Conservation (phyloP, 805 yeast species). For the Saturnispora kantuleensis region DNA sequence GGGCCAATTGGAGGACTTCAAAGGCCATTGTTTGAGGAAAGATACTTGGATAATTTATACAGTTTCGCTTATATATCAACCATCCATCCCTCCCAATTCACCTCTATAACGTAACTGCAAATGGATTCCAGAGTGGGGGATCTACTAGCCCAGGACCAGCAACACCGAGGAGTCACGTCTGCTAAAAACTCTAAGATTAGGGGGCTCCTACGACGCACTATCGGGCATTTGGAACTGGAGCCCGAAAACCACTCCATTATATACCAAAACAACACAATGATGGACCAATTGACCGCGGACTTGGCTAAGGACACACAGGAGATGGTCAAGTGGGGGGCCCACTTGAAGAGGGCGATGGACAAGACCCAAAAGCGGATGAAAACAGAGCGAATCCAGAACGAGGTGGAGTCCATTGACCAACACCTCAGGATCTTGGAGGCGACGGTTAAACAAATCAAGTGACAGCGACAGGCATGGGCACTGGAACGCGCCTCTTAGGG, state of each 20-base stretch:
- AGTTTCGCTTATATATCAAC: not conserved
- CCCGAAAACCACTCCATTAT: conserved; percentile 11
- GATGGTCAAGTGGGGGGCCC: conserved; percentile 10
- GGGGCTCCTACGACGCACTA: conserved; percentile 4
- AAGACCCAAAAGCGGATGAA: conserved; percentile 9
- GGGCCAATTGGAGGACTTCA: too few relatives aligned
- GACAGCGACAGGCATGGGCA: conserved; percentile 7
- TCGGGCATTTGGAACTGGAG: conserved; percentile 5
- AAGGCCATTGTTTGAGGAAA: too few relatives aligned
- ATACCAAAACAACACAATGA: conserved; percentile 22
- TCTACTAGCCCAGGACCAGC: conserved; percentile 7
- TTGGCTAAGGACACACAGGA: conserved; percentile 13
- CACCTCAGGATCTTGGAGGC: conserved; percentile 61
- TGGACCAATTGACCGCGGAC: conserved; percentile 16
- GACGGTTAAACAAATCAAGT: conserved; percentile 29
- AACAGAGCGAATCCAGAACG: conserved; percentile 32
- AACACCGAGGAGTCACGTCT: not conserved
- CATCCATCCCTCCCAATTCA: not conserved
- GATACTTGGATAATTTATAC: too few relatives aligned
- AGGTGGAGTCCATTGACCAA: conserved; percentile 64
- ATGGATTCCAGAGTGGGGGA: conserved; percentile 2
- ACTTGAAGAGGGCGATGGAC: conserved; percentile 6
- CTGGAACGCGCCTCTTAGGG: conserved; percentile 3
- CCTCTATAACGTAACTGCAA: not conserved
- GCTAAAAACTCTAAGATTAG: conserved; percentile 6